These are phyloP conservation scores for Tolypocladium tundrense DNA, from an alignment of 2,329 filamentous ascomycete species.

Conservation along the genomic window DNA sequence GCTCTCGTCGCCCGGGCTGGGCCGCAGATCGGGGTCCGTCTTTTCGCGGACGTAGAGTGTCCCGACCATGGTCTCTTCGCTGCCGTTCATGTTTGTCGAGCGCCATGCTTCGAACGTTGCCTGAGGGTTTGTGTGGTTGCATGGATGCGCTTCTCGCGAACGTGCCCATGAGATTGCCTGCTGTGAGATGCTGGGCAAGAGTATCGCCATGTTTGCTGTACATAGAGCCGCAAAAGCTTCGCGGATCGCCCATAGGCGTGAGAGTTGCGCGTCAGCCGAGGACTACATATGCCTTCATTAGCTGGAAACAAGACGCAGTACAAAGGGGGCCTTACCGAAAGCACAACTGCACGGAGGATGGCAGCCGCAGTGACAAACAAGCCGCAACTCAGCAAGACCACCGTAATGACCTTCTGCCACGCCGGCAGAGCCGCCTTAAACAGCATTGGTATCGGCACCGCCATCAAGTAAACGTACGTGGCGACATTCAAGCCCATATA, in stretches of 20 bases:
- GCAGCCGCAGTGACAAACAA: not conserved
- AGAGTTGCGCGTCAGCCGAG: not conserved
- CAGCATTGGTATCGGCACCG: not conserved
- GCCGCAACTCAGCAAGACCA: not conserved
- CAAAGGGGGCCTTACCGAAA: not conserved
- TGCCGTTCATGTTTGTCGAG: constrained; percentile 2
- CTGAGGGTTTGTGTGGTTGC: not conserved
- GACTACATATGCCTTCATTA: not conserved
- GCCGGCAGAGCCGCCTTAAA: not conserved
- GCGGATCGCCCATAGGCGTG: constrained; percentile 1
- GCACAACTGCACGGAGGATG: not conserved
- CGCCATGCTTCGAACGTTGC: not conserved
- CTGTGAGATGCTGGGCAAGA: not conserved
- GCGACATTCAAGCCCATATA: constrained; percentile 2
- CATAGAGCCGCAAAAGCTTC: constrained; percentile 1
- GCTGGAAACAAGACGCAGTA: not conserved
- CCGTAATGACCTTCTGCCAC: not conserved
- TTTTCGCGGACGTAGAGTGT: not conserved
- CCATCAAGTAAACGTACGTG: constrained; percentile 1
- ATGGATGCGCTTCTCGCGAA: not conserved
- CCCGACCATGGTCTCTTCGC: constrained; percentile 2
- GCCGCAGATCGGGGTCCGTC: not conserved
- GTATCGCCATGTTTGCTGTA: not conserved
- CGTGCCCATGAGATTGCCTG: not conserved
- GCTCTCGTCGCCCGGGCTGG: not conserved